Percentiles rank a stretch among this genome's conserved stretches.
phyloP scores from a whole-genome alignment of 257 asterid species.

The Jacaranda copaia region DNA sequence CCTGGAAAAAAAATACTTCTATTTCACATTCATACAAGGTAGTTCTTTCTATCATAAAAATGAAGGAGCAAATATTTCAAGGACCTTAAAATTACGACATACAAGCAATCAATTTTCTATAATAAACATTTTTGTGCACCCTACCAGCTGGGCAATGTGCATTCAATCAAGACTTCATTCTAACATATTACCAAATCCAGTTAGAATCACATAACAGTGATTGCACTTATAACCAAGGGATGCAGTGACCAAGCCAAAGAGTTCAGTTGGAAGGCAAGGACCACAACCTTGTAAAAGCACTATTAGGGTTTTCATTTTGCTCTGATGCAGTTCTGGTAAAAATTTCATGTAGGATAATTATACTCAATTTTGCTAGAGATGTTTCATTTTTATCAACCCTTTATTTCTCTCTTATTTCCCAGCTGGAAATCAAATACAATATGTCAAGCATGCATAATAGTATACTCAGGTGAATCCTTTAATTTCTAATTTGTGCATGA shows the following conservation, averaged over 20 bases:
- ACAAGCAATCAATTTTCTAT: not conserved
- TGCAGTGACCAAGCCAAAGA: not conserved
- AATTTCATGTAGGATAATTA: not conserved
- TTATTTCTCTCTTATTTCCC: not conserved
- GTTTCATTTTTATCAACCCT: not conserved
- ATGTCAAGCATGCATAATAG: not conserved
- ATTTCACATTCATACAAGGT: not conserved
- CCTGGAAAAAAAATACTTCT: not conserved
- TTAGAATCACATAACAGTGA: not conserved
- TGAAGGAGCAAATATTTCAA: not conserved
- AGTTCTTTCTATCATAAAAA: not conserved
- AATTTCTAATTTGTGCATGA: not conserved
- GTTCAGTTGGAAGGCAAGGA: not conserved
- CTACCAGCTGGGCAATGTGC: not conserved
- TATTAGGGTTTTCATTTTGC: not conserved
- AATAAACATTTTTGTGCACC: not conserved
- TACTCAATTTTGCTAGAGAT: not conserved
- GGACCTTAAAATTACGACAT: not conserved
- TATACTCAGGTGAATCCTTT: not conserved
- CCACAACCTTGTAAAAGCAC: not conserved
- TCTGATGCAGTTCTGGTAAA: not conserved
- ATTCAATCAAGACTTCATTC: not conserved
- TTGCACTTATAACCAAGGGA: not conserved
- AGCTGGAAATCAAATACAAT: not conserved
- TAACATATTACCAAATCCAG: not conserved